Conservation (phyloP, 78 protist species). For the Bigelowiella natans region DNA sequence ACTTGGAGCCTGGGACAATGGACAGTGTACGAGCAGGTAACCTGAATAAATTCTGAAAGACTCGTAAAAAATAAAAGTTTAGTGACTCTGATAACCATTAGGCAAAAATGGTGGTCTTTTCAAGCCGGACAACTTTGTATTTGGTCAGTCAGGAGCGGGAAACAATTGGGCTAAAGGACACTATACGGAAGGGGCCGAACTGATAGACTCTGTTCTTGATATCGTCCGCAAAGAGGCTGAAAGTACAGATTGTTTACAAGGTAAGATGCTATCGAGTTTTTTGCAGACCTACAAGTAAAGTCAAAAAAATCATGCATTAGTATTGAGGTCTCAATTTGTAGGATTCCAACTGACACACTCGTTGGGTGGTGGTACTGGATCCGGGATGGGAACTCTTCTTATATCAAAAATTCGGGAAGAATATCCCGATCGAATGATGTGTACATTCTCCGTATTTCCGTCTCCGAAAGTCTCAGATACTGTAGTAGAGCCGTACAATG, state of each 20-base stretch:
- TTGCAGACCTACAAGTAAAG: constrained; percentile 35
- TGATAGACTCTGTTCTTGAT: constrained; percentile 87
- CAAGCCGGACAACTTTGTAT: constrained; percentile 86
- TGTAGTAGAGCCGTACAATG: constrained; percentile 97
- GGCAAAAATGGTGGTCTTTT: constrained; percentile 63
- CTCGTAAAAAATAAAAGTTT: too few relatives aligned
- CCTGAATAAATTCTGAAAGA: constrained; percentile 82
- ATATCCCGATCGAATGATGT: constrained; percentile 91
- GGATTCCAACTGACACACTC: constrained; percentile 98
- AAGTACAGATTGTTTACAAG: constrained; percentile 92
- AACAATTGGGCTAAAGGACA: constrained; percentile 98
- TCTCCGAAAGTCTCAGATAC: constrained; percentile 93
- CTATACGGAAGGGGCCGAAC: constrained; percentile 93
- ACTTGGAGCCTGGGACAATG: constrained; percentile 96
- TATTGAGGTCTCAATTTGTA: too few relatives aligned
- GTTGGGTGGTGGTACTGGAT: constrained; percentile 99
- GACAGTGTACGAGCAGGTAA: constrained; percentile 83
- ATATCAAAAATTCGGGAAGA: constrained; percentile 69
- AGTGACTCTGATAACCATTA: too few relatives aligned
- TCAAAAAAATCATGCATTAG: constrained; percentile 89
- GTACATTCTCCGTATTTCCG: constrained; percentile 92
- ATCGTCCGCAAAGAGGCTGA: constrained; percentile 93
- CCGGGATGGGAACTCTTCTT: constrained; percentile 79
- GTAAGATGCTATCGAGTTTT: constrained; percentile 81
- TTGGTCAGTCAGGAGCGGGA: constrained; percentile 83